phyloP scores from a whole-genome alignment of 345 rosid genomes.

The Sisymbrium irio region DNA sequence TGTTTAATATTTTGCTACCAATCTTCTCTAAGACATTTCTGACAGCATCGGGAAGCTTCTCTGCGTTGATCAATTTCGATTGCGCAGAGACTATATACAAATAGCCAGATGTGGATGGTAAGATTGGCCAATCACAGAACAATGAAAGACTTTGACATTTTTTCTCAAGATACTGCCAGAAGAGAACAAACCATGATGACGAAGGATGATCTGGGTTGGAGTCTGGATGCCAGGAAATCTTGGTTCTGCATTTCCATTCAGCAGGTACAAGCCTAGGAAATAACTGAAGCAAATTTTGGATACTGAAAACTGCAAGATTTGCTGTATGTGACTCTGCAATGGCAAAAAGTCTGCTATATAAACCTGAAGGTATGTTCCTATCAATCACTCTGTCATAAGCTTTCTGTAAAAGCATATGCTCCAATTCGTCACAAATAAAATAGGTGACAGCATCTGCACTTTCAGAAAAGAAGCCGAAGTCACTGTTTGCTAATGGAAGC shows the following conservation, averaged over 20 bases:
- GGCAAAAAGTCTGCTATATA: slow-evolving; percentile 63
- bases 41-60: slow-evolving; percentile 60
- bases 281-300: slow-evolving; percentile 54
- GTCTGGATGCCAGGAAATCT: slow-evolving; percentile 70
- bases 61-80: slow-evolving; percentile 67
- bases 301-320: slow-evolving; percentile 55
- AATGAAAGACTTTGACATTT: slow-evolving; percentile 59
- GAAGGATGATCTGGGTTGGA: slow-evolving; percentile 59
- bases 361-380: slow-evolving; percentile 49
- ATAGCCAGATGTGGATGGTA: slow-evolving; percentile 80
- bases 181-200: slow-evolving; percentile 76
- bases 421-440: slow-evolving; percentile 74
- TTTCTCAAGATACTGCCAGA: slow-evolving; percentile 74
- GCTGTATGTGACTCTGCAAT: slow-evolving; percentile 64
- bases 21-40: slow-evolving; percentile 62
- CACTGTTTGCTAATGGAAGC: slow-evolving; percentile 85
- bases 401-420: slow-evolving; percentile 64
- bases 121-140: slow-evolving; percentile 90
- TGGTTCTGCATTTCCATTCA: slow-evolving; percentile 71
- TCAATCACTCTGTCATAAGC: slow-evolving; percentile 69
- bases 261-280: slow-evolving; percentile 78
- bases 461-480: slow-evolving; percentile 66
- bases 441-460: slow-evolving; percentile 51
- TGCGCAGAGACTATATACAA: slow-evolving; percentile 65
- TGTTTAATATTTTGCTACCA: slow-evolving; percentile 79